These are phyloP conservation scores for Yarrowia sp. DNA, from an alignment of 805 yeast species.

Conservation along the genomic window DNA sequence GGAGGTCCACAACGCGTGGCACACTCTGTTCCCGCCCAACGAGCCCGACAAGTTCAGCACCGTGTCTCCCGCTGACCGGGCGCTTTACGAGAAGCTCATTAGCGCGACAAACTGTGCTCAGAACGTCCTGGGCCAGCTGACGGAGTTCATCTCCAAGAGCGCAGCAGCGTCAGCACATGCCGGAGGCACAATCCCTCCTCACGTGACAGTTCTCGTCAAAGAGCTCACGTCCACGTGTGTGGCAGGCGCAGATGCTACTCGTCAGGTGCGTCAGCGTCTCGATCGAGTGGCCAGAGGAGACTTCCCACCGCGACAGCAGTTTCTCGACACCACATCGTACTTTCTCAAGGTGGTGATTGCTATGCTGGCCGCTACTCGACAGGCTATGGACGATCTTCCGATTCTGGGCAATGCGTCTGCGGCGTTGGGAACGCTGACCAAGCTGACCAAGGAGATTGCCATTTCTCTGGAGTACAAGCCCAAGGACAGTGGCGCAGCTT, in stretches of 20 bases:
- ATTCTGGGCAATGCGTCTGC: conserved; percentile 75
- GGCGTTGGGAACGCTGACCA: conserved; percentile 73
- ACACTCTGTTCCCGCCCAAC: conserved; percentile 36
- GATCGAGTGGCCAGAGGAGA: conserved; percentile 29
- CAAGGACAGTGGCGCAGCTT: background rate
- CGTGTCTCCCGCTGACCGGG: conserved; percentile 49
- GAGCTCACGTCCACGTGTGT: conserved; percentile 77
- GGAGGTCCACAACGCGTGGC: conserved; percentile 67
- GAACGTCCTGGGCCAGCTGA: conserved; percentile 71
- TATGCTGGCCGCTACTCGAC: conserved; percentile 77
- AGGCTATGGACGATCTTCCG: conserved; percentile 77
- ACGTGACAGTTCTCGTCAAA: conserved; percentile 60
- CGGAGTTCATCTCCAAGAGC: conserved; percentile 40
- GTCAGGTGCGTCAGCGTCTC: conserved; percentile 56
- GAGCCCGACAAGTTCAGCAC: conserved; percentile 16
- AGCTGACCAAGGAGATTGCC: conserved; percentile 88
- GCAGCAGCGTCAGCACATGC: conserved; percentile 41
- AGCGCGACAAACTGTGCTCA: conserved; percentile 67
- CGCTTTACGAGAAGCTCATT: conserved; percentile 60
- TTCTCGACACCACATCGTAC: conserved; percentile 82
- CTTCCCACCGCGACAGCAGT: conserved; percentile 45
- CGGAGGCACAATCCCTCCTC: conserved; percentile 37
- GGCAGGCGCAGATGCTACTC: conserved; percentile 77
- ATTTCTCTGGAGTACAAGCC: conserved; percentile 58
- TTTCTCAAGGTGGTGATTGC: conserved; percentile 80